Evolutionary conservation across 2,329 filamentous ascomycete genomes (phyloP), one percentile per base, ranked within the genome.

Genomic region (Waltergamsia citrina): DNA sequence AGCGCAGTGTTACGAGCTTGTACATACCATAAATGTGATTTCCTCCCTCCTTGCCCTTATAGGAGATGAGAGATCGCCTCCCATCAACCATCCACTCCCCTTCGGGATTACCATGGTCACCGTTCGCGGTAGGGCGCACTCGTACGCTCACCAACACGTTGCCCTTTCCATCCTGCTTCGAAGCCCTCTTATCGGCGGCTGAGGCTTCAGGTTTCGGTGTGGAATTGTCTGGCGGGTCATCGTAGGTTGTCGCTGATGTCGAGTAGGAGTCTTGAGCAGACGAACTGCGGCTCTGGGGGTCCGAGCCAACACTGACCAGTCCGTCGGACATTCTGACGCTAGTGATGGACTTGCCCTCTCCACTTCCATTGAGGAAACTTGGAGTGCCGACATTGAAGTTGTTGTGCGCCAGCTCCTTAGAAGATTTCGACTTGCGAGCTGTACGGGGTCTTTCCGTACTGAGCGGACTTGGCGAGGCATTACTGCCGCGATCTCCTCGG

Each of bases 101-200:
- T 39, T 92, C 84, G 7, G 74, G 62, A 38, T 74, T 57, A 37
- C 68, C 65, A 29, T 74, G 74, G 35, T 70, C 74, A n/a, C 68
- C 66, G 17, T 69, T 74, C 4, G 75, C 70, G 60, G 95, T 88
- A 20, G 92, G 92, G 21, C 92, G 76, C 27, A 96, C 88, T 51
- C 92, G 77, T 24, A 98, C 88, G 53, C 92, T 96, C 46, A 98
- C 90, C 41, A 96, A 60, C 11, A 98, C 90, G 51, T 98, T 98
- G 33, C 92, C 92, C 56, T 94, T 96, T 36, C 71, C 75, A 48
- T 95, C 87, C 3, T 56, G 48, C 46, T 76, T 70, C 37, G 76
- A 74, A 36, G 57, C 41, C 38, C 60, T 67, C 54, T 62, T 78
- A 42, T 60, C 63, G 26, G 51, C 42, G 18, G 49, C 41, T 21